These are phyloP conservation scores for Pythium rhizo-oryzae DNA, from an alignment of 352 stramenopile species.

Conservation along the genomic window DNA sequence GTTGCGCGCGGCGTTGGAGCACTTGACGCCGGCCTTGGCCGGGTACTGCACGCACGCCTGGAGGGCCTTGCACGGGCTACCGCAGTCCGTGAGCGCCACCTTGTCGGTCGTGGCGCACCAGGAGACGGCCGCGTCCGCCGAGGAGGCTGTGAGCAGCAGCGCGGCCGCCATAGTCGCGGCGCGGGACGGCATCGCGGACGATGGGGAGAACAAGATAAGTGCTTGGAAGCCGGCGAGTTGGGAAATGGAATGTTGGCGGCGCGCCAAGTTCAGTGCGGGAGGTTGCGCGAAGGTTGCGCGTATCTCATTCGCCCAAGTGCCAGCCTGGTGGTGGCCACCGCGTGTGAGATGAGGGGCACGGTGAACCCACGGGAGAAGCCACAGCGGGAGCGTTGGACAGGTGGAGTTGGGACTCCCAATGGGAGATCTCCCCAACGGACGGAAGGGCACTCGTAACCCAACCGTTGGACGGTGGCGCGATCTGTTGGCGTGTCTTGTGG, in stretches of 20 bases:
- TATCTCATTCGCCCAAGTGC: conserved; percentile 7
- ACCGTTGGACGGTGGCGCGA: no score
- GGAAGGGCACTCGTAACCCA: background rate
- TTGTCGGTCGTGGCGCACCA: conserved; percentile 51
- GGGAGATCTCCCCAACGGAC: background rate
- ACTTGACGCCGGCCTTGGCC: conserved; percentile 33
- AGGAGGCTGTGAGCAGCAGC: background rate
- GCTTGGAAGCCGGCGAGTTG: conserved; percentile 1
- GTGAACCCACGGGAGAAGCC: conserved; percentile 3
- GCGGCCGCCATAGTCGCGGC: background rate
- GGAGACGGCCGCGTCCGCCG: background rate
- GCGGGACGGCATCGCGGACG: background rate
- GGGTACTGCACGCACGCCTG: conserved; percentile 72
- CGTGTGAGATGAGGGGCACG: background rate
- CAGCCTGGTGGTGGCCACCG: background rate
- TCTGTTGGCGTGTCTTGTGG: no score
- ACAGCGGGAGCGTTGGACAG: background rate
- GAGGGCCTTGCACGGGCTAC: conserved; percentile 30
- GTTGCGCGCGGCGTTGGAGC: conserved; percentile 52
- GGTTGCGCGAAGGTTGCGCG: conserved; percentile 26
- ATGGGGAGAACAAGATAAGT: background rate
- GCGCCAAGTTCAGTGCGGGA: background rate
- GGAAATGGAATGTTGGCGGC: conserved; percentile 11
- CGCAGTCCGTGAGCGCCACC: conserved; percentile 59
- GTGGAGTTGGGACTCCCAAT: background rate